These are phyloP conservation scores for Cytospora schulzeri DNA, from an alignment of 2,329 filamentous ascomycete species.

Conservation along the genomic window DNA sequence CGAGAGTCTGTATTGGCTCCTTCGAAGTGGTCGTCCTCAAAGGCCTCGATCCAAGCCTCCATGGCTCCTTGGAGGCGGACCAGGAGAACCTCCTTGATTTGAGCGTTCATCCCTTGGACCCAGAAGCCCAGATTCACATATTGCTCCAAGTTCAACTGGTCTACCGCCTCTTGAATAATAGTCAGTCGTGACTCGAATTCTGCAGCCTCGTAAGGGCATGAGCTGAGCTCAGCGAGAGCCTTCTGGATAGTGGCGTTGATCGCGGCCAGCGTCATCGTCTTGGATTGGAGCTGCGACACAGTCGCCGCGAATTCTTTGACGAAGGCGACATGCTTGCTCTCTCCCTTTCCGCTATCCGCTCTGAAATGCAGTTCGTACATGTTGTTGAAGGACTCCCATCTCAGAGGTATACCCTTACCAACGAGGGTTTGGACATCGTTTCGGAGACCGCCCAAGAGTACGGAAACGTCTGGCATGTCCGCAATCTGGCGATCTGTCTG, in stretches of 20 bases:
- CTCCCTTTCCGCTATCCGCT: conserved; percentile 46
- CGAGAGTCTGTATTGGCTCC: conserved; percentile 52
- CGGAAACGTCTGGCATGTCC: conserved; percentile 83
- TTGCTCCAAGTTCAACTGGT: conserved; percentile 94
- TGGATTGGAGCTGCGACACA: conserved; percentile 84
- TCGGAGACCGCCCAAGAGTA: conserved; percentile 86
- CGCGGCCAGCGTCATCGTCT: conserved; percentile 75
- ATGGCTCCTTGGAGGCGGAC: conserved; percentile 84
- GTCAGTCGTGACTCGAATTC: conserved; percentile 81
- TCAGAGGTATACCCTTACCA: conserved; percentile 81
- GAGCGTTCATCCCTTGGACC: conserved; percentile 84
- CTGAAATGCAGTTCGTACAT: conserved; percentile 89
- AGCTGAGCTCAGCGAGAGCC: conserved; percentile 78
- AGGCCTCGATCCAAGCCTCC: conserved; percentile 82
- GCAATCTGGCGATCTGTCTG: conserved; percentile 85
- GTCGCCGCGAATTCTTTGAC: conserved; percentile 89
- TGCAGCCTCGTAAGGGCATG: conserved; percentile 78
- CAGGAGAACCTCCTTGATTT: conserved; percentile 79
- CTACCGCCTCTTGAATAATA: conserved; percentile 86
- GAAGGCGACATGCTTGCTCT: conserved; percentile 95
- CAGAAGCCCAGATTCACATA: conserved; percentile 91
- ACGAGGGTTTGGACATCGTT: conserved; percentile 87
- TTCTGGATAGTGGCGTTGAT: conserved; percentile 84
- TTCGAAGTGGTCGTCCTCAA: conserved; percentile 62
- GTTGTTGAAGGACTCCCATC: conserved; percentile 98